These are phyloP conservation scores for Cercospora brassicicola DNA, from an alignment of 2,329 filamentous ascomycete genomes.

Conservation along the genomic window DNA sequence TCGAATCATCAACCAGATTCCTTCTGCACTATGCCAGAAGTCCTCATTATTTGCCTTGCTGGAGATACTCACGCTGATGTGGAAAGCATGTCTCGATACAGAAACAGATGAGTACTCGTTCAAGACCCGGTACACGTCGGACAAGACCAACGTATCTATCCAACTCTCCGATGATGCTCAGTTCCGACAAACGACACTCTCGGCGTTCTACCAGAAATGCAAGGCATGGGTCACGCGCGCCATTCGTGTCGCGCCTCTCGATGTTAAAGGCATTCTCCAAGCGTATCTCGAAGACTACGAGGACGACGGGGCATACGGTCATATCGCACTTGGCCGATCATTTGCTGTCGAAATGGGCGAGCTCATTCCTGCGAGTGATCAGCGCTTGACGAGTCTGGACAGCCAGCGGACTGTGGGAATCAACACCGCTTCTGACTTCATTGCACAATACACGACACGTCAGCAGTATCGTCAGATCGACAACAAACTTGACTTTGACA, in stretches of 20 bases:
- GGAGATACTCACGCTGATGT: constrained; percentile 90
- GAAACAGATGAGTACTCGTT: constrained; percentile 94
- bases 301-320: constrained; percentile 85
- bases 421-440: constrained; percentile 92
- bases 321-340: constrained; percentile 87
- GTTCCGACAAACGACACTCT: constrained; percentile 76
- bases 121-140: constrained; percentile 75
- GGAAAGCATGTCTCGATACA: constrained; percentile 88
- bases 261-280: constrained; percentile 92
- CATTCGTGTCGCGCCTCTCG: constrained; percentile 81
- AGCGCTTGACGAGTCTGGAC: constrained; percentile 79
- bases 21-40: constrained; percentile 85
- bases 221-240: constrained; percentile 77
- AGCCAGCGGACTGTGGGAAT: constrained; percentile 70
- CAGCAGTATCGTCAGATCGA: constrained; percentile 94
- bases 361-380: constrained; percentile 79
- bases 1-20: constrained; percentile 78
- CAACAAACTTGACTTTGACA: constrained; percentile 43
- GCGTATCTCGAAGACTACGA: constrained; percentile 95
- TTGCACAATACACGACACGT: constrained; percentile 93
- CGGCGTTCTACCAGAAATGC: constrained; percentile 73
- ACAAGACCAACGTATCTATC: constrained; percentile 74
- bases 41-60: constrained; percentile 88
- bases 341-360: constrained; percentile 93
- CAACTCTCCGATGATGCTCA: constrained; percentile 92